A percentile compares a stretch with the other conserved stretches of the same genome.
These are phyloP conservation scores for Boletus edulis DNA, from an alignment of 768 basidiomycete genomes.

Conservation along the genomic window DNA sequence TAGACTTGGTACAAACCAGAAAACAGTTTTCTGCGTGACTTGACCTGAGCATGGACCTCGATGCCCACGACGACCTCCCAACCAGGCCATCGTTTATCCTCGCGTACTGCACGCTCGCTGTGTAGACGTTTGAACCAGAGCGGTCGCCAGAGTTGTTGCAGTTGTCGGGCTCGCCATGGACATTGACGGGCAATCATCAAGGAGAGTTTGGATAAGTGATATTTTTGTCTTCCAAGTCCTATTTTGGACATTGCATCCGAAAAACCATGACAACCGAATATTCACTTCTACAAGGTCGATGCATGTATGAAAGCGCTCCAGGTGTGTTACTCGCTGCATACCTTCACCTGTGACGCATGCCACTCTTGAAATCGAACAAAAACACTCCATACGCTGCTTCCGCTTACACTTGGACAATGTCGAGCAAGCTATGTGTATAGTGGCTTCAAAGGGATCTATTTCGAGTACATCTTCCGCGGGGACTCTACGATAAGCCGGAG, in stretches of 20 bases:
- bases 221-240: not conserved
- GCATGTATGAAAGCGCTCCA: no score
- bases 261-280: no score
- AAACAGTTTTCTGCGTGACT: conserved; percentile 85
- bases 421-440: no score
- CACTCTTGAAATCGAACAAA: no score
- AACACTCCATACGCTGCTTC: no score
- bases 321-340: no score
- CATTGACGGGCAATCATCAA: conserved; percentile 21
- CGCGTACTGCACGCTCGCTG: conserved; percentile 1
- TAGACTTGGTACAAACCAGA: conserved; percentile 47
- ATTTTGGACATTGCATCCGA: not conserved
- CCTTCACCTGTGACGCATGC: no score
- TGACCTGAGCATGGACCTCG: conserved; percentile 94
- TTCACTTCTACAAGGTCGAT: no score
- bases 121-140: not conserved
- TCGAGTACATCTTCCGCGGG: no score
- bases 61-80: conserved; percentile 93
- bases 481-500: no score
- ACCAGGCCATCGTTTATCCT: conserved; percentile 63
- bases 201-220: conserved; percentile 1
- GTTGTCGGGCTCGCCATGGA: conserved; percentile 13
- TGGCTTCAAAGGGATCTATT: no score
- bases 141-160: conserved; percentile 15
- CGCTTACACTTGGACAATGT: no score